These are phyloP conservation scores for Phytophthora idaei DNA, from an alignment of 352 stramenopile genomes.

Conservation along the genomic window DNA sequence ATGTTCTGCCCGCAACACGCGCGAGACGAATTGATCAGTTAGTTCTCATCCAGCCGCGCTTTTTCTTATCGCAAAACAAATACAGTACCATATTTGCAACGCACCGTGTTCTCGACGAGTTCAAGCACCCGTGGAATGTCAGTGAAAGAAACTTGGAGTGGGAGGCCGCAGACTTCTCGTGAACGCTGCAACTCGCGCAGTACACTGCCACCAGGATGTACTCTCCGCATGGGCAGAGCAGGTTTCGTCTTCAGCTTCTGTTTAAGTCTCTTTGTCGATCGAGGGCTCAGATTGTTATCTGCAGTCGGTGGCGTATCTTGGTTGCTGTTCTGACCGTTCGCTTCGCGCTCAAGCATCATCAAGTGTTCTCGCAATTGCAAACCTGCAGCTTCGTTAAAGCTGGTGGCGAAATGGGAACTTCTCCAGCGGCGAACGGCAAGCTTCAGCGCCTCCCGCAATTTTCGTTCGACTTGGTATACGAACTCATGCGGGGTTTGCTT, in stretches of 20 bases:
- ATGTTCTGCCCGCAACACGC: slow-evolving; percentile 67
- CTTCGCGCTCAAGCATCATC: slow-evolving; percentile 65
- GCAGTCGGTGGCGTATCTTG: neutral
- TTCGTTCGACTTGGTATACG: slow-evolving; percentile 71
- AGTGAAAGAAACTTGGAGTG: slow-evolving; percentile 90
- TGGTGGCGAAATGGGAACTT: slow-evolving; percentile 77
- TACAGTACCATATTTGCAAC: slow-evolving; percentile 23
- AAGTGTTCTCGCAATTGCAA: slow-evolving; percentile 81
- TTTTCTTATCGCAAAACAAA: slow-evolving; percentile 20
- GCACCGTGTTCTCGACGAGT: slow-evolving; percentile 85
- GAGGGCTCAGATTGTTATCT: slow-evolving; percentile 14
- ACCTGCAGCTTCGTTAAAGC: slow-evolving; percentile 87
- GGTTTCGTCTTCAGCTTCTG: slow-evolving; percentile 37
- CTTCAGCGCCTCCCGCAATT: slow-evolving; percentile 87
- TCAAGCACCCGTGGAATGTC: slow-evolving; percentile 81
- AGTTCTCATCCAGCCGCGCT: neutral
- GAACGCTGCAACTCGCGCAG: slow-evolving; percentile 44
- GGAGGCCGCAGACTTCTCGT: slow-evolving; percentile 77
- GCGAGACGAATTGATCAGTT: slow-evolving; percentile 16
- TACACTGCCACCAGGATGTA: slow-evolving; percentile 16
- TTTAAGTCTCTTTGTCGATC: slow-evolving; percentile 23
- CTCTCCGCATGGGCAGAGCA: slow-evolving; percentile 18
- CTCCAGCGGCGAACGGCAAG: slow-evolving; percentile 90
- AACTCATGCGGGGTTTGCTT: slow-evolving; percentile 54
- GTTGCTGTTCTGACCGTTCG: slow-evolving; percentile 14